Percentiles rank a stretch among this genome's conserved stretches.
These are phyloP conservation scores for Hymenochaete sp. DNA, from an alignment of 1,284 basidiomycete species.

Conservation along the genomic window DNA sequence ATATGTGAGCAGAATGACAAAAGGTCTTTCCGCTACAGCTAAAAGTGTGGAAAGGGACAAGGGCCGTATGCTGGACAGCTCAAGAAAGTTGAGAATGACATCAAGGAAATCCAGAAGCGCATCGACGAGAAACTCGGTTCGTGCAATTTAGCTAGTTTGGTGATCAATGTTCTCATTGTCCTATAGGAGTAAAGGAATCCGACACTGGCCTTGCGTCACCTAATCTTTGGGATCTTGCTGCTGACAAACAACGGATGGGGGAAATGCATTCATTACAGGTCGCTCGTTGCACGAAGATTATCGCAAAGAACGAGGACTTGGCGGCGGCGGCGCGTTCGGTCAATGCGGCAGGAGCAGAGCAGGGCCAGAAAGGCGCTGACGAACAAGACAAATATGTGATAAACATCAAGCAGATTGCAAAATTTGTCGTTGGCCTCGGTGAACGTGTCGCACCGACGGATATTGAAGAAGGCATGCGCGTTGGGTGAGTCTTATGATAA, in stretches of 20 bases:
- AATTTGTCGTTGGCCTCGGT: slow-evolving; percentile 96
- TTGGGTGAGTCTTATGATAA: slow-evolving; percentile 59
- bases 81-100: slow-evolving; percentile 87
- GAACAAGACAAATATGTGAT: slow-evolving; percentile 99
- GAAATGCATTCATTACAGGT: slow-evolving; percentile 95
- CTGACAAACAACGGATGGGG: slow-evolving; percentile 83
- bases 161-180: slow-evolving; percentile 2
- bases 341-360: slow-evolving; percentile 63
- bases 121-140: slow-evolving; percentile 93
- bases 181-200: slow-evolving; percentile 86
- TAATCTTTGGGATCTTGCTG: slow-evolving; percentile 91
- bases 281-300: slow-evolving; percentile 98
- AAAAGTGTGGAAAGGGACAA: slow-evolving; percentile 66
- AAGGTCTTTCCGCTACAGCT: slow-evolving; percentile 7
- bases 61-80: slow-evolving; percentile 89
- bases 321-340: slow-evolving; percentile 68
- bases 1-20: slow-evolving; percentile 49
- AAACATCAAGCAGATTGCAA: slow-evolving; percentile 99
- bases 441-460: slow-evolving; percentile 96
- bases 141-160: slow-evolving; percentile 20
- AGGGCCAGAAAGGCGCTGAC: slow-evolving; percentile 85
- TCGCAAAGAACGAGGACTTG: slow-evolving; percentile 66
- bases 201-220: slow-evolving; percentile 96
- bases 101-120: slow-evolving; percentile 94
- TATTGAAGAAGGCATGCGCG: slow-evolving; percentile 99